phyloP scores from a whole-genome alignment of 768 basidiomycete species.

The Pilatotrama ljubarskyi region DNA sequence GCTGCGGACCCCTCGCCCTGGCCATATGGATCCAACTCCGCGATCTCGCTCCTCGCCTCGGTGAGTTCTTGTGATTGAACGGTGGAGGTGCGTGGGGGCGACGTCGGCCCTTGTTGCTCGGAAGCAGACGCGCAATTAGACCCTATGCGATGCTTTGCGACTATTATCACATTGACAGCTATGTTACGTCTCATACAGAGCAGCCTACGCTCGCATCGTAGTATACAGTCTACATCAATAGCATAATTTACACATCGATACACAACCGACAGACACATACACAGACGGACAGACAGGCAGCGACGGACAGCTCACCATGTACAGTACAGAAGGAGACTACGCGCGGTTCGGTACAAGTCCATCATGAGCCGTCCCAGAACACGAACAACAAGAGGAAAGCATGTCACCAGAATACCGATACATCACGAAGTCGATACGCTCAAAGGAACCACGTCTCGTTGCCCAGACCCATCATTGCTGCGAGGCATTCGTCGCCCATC shows the following conservation, averaged over 20 bases:
- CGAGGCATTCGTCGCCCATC: conserved; percentile 20
- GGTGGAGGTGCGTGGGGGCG: too few relatives aligned
- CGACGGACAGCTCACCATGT: neutral
- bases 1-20: conserved; percentile 1
- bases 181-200: neutral
- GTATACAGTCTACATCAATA: conserved; percentile 6
- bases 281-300: too few relatives aligned
- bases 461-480: conserved; percentile 20
- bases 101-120: too few relatives aligned
- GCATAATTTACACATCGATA: conserved; percentile 16
- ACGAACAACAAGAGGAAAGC: neutral
- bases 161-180: neutral
- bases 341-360: too few relatives aligned
- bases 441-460: conserved; percentile 18
- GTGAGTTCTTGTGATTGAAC: too few relatives aligned
- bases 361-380: neutral
- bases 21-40: conserved; percentile 2
- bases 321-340: neutral
- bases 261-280: neutral
- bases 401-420: neutral
- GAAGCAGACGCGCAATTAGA: too few relatives aligned
- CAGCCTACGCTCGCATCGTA: neutral
- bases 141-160: too few relatives aligned
- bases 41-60: neutral
- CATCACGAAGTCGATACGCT: neutral